phyloP scores from a whole-genome alignment of 2,329 filamentous ascomycete genomes.

The Cadophora gregata region DNA sequence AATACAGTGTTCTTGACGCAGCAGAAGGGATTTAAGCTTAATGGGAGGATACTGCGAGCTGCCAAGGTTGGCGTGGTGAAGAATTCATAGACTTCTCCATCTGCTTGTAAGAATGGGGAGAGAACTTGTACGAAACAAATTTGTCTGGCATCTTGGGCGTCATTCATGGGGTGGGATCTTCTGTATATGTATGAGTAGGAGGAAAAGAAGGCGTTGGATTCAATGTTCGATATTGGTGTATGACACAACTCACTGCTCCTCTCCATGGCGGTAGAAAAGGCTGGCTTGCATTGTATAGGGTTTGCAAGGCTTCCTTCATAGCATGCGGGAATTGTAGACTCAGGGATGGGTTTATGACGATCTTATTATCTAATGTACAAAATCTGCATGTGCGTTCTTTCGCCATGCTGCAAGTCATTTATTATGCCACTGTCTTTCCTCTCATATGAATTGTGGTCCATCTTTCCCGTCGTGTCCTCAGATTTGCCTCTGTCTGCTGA shows the following conservation, averaged over 20 bases:
- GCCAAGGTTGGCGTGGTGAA: slow-evolving; percentile 97
- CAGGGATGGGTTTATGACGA: slow-evolving; percentile 4
- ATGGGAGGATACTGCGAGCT: slow-evolving; percentile 86
- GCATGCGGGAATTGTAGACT: slow-evolving; percentile 4
- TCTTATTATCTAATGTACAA: slow-evolving; percentile 27
- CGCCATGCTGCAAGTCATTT: not conserved
- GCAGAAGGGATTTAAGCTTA: slow-evolving; percentile 94
- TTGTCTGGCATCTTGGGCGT: slow-evolving; percentile 21
- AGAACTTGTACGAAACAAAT: slow-evolving; percentile 13
- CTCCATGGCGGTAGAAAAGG: slow-evolving; percentile 34
- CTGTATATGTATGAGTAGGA: slow-evolving; percentile 39
- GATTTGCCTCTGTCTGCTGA: not conserved
- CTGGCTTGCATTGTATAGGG: slow-evolving; percentile 33
- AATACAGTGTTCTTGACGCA: slow-evolving; percentile 90
- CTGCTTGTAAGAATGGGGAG: not conserved
- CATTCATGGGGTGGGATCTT: slow-evolving; percentile 4
- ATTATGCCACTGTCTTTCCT: not conserved
- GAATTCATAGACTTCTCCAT: slow-evolving; percentile 55
- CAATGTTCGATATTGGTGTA: slow-evolving; percentile 27
- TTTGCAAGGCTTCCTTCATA: not conserved
- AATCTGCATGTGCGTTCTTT: slow-evolving; percentile 12
- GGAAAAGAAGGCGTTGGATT: slow-evolving; percentile 35
- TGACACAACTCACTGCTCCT: slow-evolving; percentile 38
- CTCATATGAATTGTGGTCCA: not conserved
- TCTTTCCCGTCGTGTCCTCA: not conserved